Percentiles rank a stretch among this genome's conserved stretches.
These are phyloP conservation scores for Pichia occidentalis DNA, from an alignment of 805 yeast species.

Conservation along the genomic window DNA sequence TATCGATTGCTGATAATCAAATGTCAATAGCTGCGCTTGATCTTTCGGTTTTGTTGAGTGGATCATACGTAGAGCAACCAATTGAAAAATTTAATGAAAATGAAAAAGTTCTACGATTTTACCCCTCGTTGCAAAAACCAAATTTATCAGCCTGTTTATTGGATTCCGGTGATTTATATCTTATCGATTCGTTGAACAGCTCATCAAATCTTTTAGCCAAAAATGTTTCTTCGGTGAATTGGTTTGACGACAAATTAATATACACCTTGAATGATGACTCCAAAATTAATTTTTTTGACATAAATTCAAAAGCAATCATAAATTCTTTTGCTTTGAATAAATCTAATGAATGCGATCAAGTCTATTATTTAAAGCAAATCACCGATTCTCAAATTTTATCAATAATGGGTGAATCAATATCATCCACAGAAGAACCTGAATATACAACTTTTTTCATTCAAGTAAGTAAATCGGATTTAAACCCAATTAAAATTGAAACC, in stretches of 20 bases:
- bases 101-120: conserved; percentile 6
- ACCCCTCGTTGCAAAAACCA: conserved; percentile 6
- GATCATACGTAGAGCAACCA: conserved; percentile 5
- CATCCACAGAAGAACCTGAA: not conserved
- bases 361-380: conserved; percentile 7
- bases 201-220: not conserved
- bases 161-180: conserved; percentile 6
- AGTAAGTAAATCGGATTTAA: not conserved
- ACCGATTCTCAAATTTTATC: conserved; percentile 1
- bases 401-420: conserved; percentile 5
- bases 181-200: conserved; percentile 5
- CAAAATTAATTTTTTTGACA: conserved; percentile 1
- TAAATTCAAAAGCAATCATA: not conserved
- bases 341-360: conserved; percentile 5
- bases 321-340: conserved; percentile 10
- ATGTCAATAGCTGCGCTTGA: conserved; percentile 4
- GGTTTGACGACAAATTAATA: conserved; percentile 8
- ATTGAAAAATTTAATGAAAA: conserved; percentile 2
- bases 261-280: conserved; percentile 1
- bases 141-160: conserved; percentile 1
- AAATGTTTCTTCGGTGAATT: conserved; percentile 10
- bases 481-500: conserved; percentile 9
- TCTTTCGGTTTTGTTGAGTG: conserved; percentile 6
- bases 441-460: conserved; percentile 9
- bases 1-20: conserved; percentile 13